A percentile compares a stretch with the other conserved stretches of the same genome.
Evolutionary conservation across 2,329 filamentous ascomycete species (phyloP).

Genomic region (Alternaria dauci): DNA sequence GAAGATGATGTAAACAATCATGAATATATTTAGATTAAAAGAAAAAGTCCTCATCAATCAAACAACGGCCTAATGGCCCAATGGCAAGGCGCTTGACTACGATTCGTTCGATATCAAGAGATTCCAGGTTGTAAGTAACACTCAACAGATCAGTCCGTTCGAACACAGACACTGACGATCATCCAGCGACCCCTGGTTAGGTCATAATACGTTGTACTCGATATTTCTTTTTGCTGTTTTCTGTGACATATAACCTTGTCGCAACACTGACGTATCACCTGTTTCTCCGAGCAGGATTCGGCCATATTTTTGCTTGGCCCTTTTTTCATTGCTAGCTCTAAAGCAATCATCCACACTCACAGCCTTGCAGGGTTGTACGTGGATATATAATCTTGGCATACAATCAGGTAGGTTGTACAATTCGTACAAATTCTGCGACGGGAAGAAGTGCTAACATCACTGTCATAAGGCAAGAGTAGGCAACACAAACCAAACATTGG

Average conservation of each 20-base stretch:
- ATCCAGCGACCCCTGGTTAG: constrained; percentile 33
- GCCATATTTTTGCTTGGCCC: background rate
- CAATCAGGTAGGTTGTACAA: background rate
- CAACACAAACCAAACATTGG: too few relatives aligned
- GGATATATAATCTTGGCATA: background rate
- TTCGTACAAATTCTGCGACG: background rate
- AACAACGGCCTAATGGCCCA: constrained; percentile 55
- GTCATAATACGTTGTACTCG: constrained; percentile 15
- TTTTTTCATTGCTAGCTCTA: background rate
- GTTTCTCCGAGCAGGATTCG: background rate
- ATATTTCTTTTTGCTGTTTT: constrained; percentile 13
- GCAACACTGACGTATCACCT: background rate
- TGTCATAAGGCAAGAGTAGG: too few relatives aligned
- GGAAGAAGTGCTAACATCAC: background rate
- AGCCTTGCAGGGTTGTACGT: rapidly evolving
- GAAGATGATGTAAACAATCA: rapidly evolving
- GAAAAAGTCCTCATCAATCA: background rate
- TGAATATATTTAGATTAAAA: too few relatives aligned
- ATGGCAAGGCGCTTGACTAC: constrained; percentile 67
- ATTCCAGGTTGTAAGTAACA: constrained; percentile 36
- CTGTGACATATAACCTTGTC: background rate
- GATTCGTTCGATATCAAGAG: constrained; percentile 47
- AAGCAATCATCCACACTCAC: background rate
- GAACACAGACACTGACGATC: constrained; percentile 18
- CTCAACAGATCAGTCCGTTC: background rate